phyloP scores from a whole-genome alignment of 805 yeast species.

The Lipomyces spencermartinsiae region DNA sequence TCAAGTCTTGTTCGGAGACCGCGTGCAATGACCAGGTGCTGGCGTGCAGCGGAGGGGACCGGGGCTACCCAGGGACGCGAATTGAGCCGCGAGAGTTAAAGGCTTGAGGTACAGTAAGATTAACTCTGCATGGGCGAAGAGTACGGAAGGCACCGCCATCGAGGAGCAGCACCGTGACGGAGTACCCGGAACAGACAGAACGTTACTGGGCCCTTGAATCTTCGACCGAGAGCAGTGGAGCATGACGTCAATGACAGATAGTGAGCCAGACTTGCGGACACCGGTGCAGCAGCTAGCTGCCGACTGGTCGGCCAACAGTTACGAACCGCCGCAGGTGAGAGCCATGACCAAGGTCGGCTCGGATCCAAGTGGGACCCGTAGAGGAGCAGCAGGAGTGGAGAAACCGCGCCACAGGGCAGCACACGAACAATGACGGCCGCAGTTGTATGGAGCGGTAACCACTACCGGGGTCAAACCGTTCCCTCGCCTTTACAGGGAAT shows the following conservation, averaged over 20 bases:
- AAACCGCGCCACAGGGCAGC: background rate
- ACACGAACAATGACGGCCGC: background rate
- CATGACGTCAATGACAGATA: conserved; percentile 1
- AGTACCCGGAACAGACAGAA: background rate
- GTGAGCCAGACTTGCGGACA: background rate
- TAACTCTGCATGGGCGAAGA: background rate
- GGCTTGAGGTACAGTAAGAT: background rate
- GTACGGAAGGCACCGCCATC: background rate
- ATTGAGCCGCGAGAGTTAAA: background rate
- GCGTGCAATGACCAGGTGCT: background rate
- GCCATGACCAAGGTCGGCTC: background rate
- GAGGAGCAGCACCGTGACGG: background rate
- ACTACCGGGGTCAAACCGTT: no score
- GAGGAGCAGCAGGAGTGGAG: background rate
- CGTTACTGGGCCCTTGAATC: background rate
- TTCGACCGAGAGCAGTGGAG: no score
- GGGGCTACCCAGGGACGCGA: background rate
- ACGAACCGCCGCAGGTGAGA: background rate
- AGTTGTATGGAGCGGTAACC: background rate
- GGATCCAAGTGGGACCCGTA: background rate
- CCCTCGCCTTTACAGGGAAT: background rate
- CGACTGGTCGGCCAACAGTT: background rate
- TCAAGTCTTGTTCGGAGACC: background rate
- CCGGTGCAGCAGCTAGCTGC: background rate
- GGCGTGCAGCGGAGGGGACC: background rate